These are phyloP conservation scores for Metarhizium robertsii DNA, from an alignment of 2,329 filamentous ascomycete genomes.

Conservation along the genomic window DNA sequence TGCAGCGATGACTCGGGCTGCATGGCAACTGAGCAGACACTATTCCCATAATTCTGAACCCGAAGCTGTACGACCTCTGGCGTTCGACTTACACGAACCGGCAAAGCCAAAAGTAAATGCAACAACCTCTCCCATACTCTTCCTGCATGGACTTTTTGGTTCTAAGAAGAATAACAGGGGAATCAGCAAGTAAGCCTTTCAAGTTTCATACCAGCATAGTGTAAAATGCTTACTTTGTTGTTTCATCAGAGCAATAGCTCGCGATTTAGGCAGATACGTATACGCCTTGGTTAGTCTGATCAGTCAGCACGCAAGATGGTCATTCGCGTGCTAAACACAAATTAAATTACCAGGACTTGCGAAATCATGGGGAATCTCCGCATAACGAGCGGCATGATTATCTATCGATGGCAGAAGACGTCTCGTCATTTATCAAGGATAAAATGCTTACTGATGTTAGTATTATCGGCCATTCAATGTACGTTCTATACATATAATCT, in stretches of 20 bases:
- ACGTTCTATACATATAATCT: slow-evolving; percentile 15
- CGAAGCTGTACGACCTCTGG: slow-evolving; percentile 29
- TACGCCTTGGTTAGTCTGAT: slow-evolving; percentile 61
- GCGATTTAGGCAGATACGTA: slow-evolving; percentile 69
- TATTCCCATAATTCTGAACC: neutral
- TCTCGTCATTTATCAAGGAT: slow-evolving; percentile 65
- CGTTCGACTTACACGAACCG: slow-evolving; percentile 60
- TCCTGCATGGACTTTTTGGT: slow-evolving; percentile 89
- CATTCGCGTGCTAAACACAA: neutral
- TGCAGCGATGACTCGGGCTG: neutral
- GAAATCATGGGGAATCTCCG: slow-evolving; percentile 88
- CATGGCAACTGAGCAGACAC: neutral
- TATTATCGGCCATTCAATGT: slow-evolving; percentile 93
- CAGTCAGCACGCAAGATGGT: neutral
- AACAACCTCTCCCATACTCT: slow-evolving; percentile 58
- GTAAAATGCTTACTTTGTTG: neutral
- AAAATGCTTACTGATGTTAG: slow-evolving; percentile 63
- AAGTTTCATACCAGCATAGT: neutral
- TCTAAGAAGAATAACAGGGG: slow-evolving; percentile 91
- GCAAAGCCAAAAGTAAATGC: slow-evolving; percentile 27
- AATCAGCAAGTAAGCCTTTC: slow-evolving; percentile 76
- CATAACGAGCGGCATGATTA: slow-evolving; percentile 74
- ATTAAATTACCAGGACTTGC: slow-evolving; percentile 54
- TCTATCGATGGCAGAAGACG: slow-evolving; percentile 69
- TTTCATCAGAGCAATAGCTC: slow-evolving; percentile 58